These are phyloP conservation scores for Tilletiopsis washingtonensis DNA, from an alignment of 1,284 basidiomycete genomes.

Conservation along the genomic window DNA sequence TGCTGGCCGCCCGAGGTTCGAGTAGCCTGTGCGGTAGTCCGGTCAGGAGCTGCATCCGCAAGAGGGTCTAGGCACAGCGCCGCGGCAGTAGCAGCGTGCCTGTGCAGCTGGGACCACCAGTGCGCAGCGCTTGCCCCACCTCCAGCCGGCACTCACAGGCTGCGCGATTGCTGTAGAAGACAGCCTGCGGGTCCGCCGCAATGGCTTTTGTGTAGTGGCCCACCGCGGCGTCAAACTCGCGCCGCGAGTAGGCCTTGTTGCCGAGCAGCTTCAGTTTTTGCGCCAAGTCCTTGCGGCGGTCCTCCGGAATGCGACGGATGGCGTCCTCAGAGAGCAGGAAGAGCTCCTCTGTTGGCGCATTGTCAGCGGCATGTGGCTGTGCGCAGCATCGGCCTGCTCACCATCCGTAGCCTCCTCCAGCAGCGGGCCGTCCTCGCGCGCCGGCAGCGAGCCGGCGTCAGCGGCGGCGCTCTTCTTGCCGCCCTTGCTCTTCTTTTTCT, in stretches of 20 bases:
- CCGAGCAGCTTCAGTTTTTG: slow-evolving; percentile 77
- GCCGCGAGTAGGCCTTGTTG: slow-evolving; percentile 76
- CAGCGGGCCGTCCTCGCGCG: slow-evolving; percentile 27
- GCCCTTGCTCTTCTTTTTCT: slow-evolving; percentile 41
- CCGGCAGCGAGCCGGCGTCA: too few relatives aligned
- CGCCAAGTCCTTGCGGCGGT: slow-evolving; percentile 68
- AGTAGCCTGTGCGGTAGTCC: too few relatives aligned
- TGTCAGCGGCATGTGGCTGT: background rate
- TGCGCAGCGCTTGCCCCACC: too few relatives aligned
- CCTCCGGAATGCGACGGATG: slow-evolving; percentile 30
- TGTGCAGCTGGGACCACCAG: too few relatives aligned
- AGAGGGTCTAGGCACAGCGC: too few relatives aligned
- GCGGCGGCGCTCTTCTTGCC: slow-evolving; percentile 11
- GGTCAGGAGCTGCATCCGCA: too few relatives aligned
- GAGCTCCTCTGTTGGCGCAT: slow-evolving; percentile 19
- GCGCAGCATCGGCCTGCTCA: background rate
- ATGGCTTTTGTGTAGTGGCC: slow-evolving; percentile 69
- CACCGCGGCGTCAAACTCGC: slow-evolving; percentile 69
- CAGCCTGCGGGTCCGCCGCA: slow-evolving; percentile 83
- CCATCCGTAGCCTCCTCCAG: slow-evolving; percentile 39
- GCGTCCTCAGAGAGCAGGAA: slow-evolving; percentile 31
- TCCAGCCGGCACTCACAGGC: too few relatives aligned
- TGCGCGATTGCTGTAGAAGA: slow-evolving; percentile 94
- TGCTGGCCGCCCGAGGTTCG: slow-evolving; percentile 77
- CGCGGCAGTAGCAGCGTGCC: too few relatives aligned